Percentiles rank a stretch among this genome's conserved stretches.
Conservation (phyloP, 306 rosid species). For the Trifolium dubium region DNA sequence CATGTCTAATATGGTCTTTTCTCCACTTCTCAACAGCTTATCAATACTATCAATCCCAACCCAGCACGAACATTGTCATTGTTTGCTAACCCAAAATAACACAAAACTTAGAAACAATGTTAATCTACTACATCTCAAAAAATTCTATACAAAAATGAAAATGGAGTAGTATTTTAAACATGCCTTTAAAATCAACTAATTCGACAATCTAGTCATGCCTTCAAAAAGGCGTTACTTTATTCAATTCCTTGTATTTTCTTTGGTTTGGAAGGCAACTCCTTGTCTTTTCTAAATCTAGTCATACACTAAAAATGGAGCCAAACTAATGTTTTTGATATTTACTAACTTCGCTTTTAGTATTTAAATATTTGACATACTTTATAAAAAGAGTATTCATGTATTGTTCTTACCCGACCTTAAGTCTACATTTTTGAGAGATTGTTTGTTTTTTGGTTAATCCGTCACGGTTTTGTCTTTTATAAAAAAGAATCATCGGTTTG, state of each 20-base stretch:
- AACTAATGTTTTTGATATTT: too few species aligned
- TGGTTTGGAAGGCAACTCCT: not conserved
- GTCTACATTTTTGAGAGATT: too few species aligned
- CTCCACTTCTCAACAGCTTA: conserved; percentile 1
- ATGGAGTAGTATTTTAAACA: not conserved
- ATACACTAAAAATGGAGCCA: not conserved
- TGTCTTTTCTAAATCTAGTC: not conserved
- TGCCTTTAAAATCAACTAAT: not conserved
- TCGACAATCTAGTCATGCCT: not conserved
- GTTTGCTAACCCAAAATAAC: conserved; percentile 11
- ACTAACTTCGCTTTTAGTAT: too few species aligned
- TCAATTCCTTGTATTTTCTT: not conserved
- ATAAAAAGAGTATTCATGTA: too few species aligned
- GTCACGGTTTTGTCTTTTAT: too few species aligned
- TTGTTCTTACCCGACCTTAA: too few species aligned
- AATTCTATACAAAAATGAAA: not conserved
- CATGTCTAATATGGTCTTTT: conserved; percentile 37
- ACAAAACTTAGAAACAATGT: not conserved
- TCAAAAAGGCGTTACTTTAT: not conserved
- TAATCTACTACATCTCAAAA: not conserved
- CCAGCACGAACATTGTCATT: conserved; percentile 12
- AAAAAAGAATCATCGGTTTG: too few species aligned
- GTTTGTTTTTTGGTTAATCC: too few species aligned
- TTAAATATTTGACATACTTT: too few species aligned
- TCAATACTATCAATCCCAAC: not conserved